Evolutionary conservation across 108 stramenopile genomes (phyloP).

Genomic region (Skeletonema menzelii): DNA sequence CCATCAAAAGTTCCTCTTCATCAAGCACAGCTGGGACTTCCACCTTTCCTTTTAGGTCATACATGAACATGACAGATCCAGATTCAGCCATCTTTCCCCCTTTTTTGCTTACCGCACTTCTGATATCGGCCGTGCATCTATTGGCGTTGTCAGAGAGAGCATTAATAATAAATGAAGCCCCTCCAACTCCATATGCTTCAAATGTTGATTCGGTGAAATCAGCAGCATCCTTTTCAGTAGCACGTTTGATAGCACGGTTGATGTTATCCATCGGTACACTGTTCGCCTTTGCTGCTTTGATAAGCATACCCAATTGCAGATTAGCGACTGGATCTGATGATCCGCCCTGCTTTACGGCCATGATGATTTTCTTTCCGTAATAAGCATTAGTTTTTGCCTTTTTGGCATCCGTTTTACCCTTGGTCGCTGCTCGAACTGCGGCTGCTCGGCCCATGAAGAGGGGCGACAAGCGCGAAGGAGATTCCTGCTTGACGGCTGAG

Average conservation of each 20-base stretch:
- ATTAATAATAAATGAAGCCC: slow-evolving; percentile 75
- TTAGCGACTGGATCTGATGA: slow-evolving; percentile 79
- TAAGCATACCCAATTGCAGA: slow-evolving; percentile 66
- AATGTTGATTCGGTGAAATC: slow-evolving; percentile 83
- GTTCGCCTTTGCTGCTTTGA: slow-evolving; percentile 82
- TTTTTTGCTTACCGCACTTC: slow-evolving; percentile 67
- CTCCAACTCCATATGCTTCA: slow-evolving; percentile 80
- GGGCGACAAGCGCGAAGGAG: slow-evolving; percentile 14
- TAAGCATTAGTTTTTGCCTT: slow-evolving; percentile 86
- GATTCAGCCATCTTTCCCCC: slow-evolving; percentile 85
- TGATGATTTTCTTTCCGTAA: slow-evolving; percentile 89
- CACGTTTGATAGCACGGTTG: slow-evolving; percentile 86
- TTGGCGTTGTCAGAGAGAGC: slow-evolving; percentile 87
- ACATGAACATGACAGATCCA: slow-evolving; percentile 88
- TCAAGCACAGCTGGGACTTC: slow-evolving; percentile 57
- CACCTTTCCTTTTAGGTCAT: slow-evolving; percentile 80
- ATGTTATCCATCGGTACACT: slow-evolving; percentile 90
- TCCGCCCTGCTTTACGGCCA: slow-evolving; percentile 90
- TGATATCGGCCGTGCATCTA: slow-evolving; percentile 82
- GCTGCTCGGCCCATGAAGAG: slow-evolving; percentile 91
- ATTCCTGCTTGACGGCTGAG: neutral
- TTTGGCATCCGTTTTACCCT: slow-evolving; percentile 83
- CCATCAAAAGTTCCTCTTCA: slow-evolving; percentile 76
- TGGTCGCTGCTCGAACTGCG: slow-evolving; percentile 85
- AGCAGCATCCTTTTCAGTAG: slow-evolving; percentile 72